Conservation (phyloP, 805 yeast genomes). For the Saccharomycodes ludwigii region DNA sequence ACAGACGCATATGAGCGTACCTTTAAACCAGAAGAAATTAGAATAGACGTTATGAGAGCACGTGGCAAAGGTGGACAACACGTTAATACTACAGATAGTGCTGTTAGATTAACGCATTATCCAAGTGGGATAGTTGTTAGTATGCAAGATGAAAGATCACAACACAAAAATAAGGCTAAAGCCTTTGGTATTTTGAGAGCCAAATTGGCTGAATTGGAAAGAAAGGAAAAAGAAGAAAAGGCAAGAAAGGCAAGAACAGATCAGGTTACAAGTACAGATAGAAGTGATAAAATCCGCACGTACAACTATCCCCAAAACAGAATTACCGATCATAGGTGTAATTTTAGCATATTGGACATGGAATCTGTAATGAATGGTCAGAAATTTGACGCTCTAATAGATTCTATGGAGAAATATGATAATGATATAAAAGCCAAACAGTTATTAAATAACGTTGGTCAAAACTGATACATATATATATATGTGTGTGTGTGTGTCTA, state of each 20-base stretch:
- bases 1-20: constrained; percentile 48
- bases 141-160: constrained; percentile 93
- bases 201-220: constrained; percentile 70
- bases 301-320: constrained; percentile 89
- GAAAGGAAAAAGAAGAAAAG: constrained; percentile 46
- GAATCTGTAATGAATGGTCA: constrained; percentile 53
- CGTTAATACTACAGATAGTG: constrained; percentile 94
- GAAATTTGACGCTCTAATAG: constrained; percentile 42
- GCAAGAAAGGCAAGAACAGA: constrained; percentile 60
- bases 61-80: constrained; percentile 98
- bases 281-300: constrained; percentile 88
- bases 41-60: constrained; percentile 95
- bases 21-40: constrained; percentile 76
- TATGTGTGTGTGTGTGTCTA: no score
- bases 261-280: constrained; percentile 80
- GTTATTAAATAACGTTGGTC: constrained; percentile 15
- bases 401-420: constrained; percentile 36
- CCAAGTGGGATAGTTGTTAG: constrained; percentile 84
- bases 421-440: constrained; percentile 32
- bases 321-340: constrained; percentile 89
- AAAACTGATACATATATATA: background rate
- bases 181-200: constrained; percentile 78
- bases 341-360: constrained; percentile 64
- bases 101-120: constrained; percentile 82
- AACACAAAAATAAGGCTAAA: constrained; percentile 85